Evolutionary conservation across 306 rosid genomes (phyloP), one percentile per base, ranked within the genome.

Genomic region (Heteromeles arbutifolia): DNA sequence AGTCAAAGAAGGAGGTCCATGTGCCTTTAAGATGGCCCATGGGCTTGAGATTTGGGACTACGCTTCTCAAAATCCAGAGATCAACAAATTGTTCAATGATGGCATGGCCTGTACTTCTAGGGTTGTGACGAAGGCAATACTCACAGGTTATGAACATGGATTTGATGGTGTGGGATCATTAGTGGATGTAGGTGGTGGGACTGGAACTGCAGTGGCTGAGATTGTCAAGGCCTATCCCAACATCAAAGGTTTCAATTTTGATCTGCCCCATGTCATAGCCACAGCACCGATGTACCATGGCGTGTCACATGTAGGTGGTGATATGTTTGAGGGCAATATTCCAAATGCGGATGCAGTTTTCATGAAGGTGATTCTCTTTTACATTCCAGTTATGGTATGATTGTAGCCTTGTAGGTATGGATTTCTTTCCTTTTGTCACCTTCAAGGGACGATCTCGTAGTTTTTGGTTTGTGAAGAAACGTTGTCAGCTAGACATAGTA

Each of bases 131-230:
- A 37, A 50, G 28, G 77, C 71, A 2, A 19, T 83, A 4, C 6
- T 86, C 6, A 8, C 69, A 1, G 77, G 50, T 3, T 78, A 77
- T 18, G 71, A 68, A 29, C 79, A 69, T 67, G 83, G 78, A 52
- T 80, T 86, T 25, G 44, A 37, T 2, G 5, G 19, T 26, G 6
- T 83, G 22, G 74, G 59, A 15, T 65, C 85, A 15, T 28, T 86
- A 76, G 77, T 86, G 54, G 89, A 86, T 11, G 77, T 83, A 0
- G 87, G 87, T 4, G 89, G 89, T 26, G 85, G 87, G 64, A 83
- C 73, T 4, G 85, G 85, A 3, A 21, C 32, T 6, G 67, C 65
- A 1, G 39, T 83, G 13, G 63, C 77, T 6, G 79, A 65, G 63
- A 74, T 85, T 43, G 81, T 80, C 39, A 78, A 74, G 61, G 63